A percentile compares a stretch with the other conserved stretches of the same genome.
Evolutionary conservation across 2,329 filamentous ascomycete species (phyloP).

Genomic region (Coleophoma crateriformis): DNA sequence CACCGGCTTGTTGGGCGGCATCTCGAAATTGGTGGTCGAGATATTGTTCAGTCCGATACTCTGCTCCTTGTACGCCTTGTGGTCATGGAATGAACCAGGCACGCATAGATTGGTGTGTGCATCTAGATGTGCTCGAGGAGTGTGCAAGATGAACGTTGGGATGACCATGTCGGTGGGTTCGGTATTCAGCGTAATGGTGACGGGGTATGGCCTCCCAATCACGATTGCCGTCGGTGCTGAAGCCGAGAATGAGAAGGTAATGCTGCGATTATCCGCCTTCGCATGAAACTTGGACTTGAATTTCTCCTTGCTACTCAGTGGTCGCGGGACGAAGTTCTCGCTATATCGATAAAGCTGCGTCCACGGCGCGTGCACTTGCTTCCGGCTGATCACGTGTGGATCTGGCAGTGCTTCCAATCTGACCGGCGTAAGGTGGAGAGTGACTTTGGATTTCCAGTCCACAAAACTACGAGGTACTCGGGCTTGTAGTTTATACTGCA

Average conservation of each 20-base stretch:
- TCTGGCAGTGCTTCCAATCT: background rate
- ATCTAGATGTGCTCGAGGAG: background rate
- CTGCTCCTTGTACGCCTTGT: background rate
- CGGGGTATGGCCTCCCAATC: background rate
- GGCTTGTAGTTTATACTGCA: background rate
- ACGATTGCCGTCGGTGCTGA: background rate
- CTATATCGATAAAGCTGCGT: background rate
- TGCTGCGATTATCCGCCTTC: background rate
- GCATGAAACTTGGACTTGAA: background rate
- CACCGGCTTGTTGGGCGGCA: background rate
- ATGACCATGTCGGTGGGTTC: background rate
- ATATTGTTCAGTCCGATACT: background rate
- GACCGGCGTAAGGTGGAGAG: background rate
- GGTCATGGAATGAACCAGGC: background rate
- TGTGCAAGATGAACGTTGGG: background rate
- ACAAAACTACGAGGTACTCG: background rate
- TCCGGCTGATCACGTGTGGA: background rate
- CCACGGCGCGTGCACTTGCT: background rate
- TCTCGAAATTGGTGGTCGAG: background rate
- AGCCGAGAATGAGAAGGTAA: background rate
- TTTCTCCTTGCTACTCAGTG: background rate
- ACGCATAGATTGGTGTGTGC: background rate
- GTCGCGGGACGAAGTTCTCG: background rate
- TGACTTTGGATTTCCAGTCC: background rate
- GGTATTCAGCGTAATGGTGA: background rate